phyloP scores from a whole-genome alignment of 2,329 filamentous ascomycete genomes.

The Arthrobotrys pseudoclavata region DNA sequence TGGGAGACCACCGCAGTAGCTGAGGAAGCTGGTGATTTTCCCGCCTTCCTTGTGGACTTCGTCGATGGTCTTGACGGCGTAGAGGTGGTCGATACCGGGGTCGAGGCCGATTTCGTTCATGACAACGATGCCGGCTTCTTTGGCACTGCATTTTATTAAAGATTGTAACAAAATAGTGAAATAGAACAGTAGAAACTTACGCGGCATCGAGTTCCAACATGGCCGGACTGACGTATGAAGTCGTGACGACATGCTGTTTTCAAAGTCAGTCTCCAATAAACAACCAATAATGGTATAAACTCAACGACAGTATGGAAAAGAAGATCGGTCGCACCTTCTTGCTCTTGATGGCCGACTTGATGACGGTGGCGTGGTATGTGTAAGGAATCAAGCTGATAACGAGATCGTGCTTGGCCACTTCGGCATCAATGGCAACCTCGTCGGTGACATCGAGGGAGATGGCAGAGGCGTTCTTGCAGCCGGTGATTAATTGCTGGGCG shows the following conservation, averaged over 20 bases:
- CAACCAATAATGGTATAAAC: no score
- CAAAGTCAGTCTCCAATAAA: background rate
- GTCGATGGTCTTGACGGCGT: slow-evolving; percentile 88
- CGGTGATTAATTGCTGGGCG: slow-evolving; percentile 80
- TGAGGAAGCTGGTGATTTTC: slow-evolving; percentile 84
- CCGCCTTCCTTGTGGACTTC: slow-evolving; percentile 89
- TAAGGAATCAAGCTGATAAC: slow-evolving; percentile 90
- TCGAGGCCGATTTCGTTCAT: slow-evolving; percentile 94
- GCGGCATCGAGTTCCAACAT: slow-evolving; percentile 87
- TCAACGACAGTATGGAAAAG: background rate
- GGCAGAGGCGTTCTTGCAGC: slow-evolving; percentile 79
- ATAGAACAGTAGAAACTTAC: slow-evolving; percentile 29
- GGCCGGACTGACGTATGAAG: slow-evolving; percentile 89
- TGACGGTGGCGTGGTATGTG: slow-evolving; percentile 87
- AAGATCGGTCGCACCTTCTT: slow-evolving; percentile 74
- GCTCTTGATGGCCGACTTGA: slow-evolving; percentile 90
- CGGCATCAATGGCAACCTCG: slow-evolving; percentile 81
- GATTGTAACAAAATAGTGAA: background rate
- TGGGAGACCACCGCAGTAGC: slow-evolving; percentile 85
- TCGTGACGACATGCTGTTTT: slow-evolving; percentile 84
- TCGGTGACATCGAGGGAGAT: slow-evolving; percentile 89
- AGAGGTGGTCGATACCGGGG: slow-evolving; percentile 79
- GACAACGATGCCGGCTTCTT: slow-evolving; percentile 93
- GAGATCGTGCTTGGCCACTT: slow-evolving; percentile 82
- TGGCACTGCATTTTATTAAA: slow-evolving; percentile 70